Evolutionary conservation across 108 stramenopile genomes (phyloP).

Genomic region (Cyclotella atomus): DNA sequence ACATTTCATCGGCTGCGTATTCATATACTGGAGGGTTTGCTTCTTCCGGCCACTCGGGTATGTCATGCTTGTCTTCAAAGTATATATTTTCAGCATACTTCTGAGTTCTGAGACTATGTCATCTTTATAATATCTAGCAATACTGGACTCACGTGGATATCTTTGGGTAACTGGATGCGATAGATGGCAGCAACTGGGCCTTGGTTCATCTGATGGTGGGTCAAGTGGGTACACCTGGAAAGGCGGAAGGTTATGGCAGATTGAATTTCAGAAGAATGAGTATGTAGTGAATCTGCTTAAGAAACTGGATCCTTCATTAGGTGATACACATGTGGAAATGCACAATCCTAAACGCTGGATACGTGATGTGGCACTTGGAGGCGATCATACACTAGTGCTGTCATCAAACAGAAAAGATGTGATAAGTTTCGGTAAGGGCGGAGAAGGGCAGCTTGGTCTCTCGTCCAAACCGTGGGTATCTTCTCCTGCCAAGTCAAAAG

Average conservation of each 20-base stretch:
- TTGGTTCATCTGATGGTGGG: conserved; percentile 62
- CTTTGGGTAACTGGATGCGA: conserved; percentile 73
- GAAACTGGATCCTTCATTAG: conserved; percentile 11
- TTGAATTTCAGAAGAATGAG: conserved; percentile 37
- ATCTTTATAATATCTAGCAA: no score
- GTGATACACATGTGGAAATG: background rate
- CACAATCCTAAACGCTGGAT: conserved; percentile 37
- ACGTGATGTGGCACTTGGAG: conserved; percentile 72
- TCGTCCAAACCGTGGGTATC: conserved; percentile 67
- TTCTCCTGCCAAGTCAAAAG: conserved; percentile 61
- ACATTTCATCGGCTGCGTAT: conserved; percentile 2
- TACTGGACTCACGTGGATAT: conserved; percentile 50
- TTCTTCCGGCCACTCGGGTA: conserved; percentile 69
- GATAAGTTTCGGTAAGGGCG: conserved; percentile 67
- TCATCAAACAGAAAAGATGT: conserved; percentile 58
- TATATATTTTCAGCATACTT: no score
- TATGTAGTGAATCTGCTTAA: conserved; percentile 43
- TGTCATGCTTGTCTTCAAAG: no score
- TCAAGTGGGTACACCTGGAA: conserved; percentile 72
- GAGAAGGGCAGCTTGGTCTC: conserved; percentile 68
- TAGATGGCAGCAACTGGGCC: conserved; percentile 79
- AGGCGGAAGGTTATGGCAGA: conserved; percentile 65
- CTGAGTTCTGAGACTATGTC: no score
- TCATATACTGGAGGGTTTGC: conserved; percentile 56
- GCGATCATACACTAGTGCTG: conserved; percentile 72